phyloP scores from a whole-genome alignment of 495 filamentous ascomycete genomes.

The Annulohypoxylon stygium region DNA sequence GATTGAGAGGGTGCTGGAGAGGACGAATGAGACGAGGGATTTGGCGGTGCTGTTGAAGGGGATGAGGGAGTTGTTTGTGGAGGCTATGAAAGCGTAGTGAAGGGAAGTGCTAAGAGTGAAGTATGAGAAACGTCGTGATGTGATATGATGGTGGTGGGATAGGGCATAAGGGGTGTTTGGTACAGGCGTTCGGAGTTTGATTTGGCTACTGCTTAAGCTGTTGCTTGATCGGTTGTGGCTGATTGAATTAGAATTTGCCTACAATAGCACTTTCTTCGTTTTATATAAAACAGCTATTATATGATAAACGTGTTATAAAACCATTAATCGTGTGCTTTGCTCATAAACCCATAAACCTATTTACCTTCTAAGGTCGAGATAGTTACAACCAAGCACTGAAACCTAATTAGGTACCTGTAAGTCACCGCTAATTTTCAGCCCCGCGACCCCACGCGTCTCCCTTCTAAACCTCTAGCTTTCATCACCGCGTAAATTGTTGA shows the following conservation, averaged over 20 bases:
- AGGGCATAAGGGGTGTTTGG: background rate
- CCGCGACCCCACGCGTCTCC: constrained; percentile 34
- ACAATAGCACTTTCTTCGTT: background rate
- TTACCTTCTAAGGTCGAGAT: background rate
- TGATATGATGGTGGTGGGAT: constrained; percentile 7
- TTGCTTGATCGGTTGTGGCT: constrained; percentile 1
- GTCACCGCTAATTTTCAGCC: constrained; percentile 6
- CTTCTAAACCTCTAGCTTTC: constrained; percentile 11
- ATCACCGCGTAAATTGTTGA: constrained; percentile 5
- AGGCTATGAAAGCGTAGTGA: constrained; percentile 64
- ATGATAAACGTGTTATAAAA: background rate
- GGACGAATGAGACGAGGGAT: constrained; percentile 85
- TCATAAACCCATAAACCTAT: background rate
- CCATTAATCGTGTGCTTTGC: background rate
- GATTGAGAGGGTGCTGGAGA: constrained; percentile 78
- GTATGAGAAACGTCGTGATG: background rate
- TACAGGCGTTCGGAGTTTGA: constrained; percentile 23
- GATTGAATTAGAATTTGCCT: constrained; percentile 2
- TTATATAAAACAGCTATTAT: background rate
- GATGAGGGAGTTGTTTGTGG: constrained; percentile 89
- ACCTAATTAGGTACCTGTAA: background rate
- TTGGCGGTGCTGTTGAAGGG: constrained; percentile 85
- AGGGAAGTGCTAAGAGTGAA: background rate
- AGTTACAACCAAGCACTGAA: constrained; percentile 30
- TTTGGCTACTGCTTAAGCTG: constrained; percentile 3